Base-by-base conservation (phyloP, 2,329 filamentous ascomycete genomes). In the Verticillium dahliae region DNA sequence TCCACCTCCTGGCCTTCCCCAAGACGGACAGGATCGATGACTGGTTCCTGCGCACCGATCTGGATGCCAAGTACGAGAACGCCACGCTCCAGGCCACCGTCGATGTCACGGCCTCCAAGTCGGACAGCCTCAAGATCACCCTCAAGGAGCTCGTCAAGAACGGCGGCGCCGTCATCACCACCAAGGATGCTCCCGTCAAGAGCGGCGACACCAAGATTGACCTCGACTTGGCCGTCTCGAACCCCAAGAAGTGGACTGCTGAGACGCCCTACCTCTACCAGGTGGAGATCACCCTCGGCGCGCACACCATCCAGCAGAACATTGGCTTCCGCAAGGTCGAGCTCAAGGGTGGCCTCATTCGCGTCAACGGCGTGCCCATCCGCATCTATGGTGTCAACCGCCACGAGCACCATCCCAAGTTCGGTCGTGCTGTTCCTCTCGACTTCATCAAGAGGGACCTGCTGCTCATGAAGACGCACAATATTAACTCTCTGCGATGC, bases 401-500 rank as follows among this genome's bases (percentile, higher is more conserved):
- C 15, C 89, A 91, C 67, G 89, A 91, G 62, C 88, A 91, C 67
- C 87, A 91, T 67, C 86, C 86, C 0, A 73, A 75, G 31, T 80
- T 81, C 34, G 88, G 88, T 3, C 84, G 88, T 0, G 80, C 86
- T 0, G 85, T 90, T 0, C 86, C 87, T 0, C 72, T 83, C 6
- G 83, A 87, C 1, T 88, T 83, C 61, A 82, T 89, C 68, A 81
- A 81, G 64, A 72, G 77, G 14, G 88, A 91, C 65, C 75, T 91
- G 1, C 67, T 87, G 2, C 75, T 86, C 3, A 91, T 91, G 87
- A 91, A 91, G 72, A 76, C 74, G 6, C 82, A 89, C 75, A 90
- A 90, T 67, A 81, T 91, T 73, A 91, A 91, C 65, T 85, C 88
- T 0, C 78, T 91, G 5, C 85, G 89, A 0, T 87, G 84, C 59